Evolutionary conservation across 495 filamentous ascomycete genomes (phyloP), one percentile per base, ranked within the genome.

Genomic region (Penicillium robsamsonii): DNA sequence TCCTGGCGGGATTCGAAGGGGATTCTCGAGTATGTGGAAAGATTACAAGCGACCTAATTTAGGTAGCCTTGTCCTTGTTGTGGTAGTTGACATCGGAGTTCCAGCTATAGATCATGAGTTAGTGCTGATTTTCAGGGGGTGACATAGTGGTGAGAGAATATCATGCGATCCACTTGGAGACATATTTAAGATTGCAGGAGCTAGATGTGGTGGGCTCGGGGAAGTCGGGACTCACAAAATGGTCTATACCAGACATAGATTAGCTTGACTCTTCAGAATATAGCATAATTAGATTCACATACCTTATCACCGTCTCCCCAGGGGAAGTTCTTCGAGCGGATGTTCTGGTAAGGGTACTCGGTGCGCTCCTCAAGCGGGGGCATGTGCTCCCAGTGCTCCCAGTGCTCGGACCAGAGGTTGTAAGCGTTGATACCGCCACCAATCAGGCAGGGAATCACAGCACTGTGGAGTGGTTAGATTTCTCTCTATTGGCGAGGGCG

Each of bases 271-370:
- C 11, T 25, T 35, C 31, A 20, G 27, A 7, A 22, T 2, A 41
- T 30, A n/a, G n/a, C 12, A 27, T 33, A 24, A 27, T n/a, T 29
- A 27, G 51, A 58, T 40, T 29, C 46, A 75, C 85, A 67, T 46
- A 91, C 89, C 88, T 96, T 92, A 74, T 97, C 92, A 70, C 92
- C 92, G 70, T 96, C 81, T 46, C 92, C 91, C 88, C 88, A 97
- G 62, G 83, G 82, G 83, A 76, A 97, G 81, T 93, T 94, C 82
- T 91, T 93, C 61, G 80, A 79, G 66, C 92, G 84, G 68, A 96
- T 85, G 80, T 97, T 97, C 84, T 91, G 88, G 82, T 92, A 97
- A 53, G 90, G 82, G 78, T 96, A 97, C 78, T 96, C 86, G 61
- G 78, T 67, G 66, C 89, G 85, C 75, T 97, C 93, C 80, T 95